A percentile compares a stretch with the other conserved stretches of the same genome.
These are phyloP conservation scores for Xylaria telfairii DNA, from an alignment of 495 filamentous ascomycete species.

Conservation along the genomic window DNA sequence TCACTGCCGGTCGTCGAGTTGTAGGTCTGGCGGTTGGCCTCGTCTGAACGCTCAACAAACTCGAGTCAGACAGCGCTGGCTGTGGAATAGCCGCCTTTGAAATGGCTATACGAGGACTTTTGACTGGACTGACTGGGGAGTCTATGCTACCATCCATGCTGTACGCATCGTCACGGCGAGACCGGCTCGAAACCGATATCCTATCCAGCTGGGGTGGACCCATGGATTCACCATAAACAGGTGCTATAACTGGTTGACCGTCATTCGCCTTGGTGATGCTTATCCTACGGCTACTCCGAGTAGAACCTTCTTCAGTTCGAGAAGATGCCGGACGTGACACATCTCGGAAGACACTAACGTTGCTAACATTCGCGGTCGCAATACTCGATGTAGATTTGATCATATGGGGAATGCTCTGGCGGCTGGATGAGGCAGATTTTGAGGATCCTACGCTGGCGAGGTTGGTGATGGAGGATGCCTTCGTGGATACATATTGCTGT, in stretches of 20 bases:
- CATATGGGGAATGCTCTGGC: slow-evolving; percentile 55
- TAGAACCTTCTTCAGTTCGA: slow-evolving; percentile 46
- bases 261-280: slow-evolving; percentile 48
- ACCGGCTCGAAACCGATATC: slow-evolving; percentile 38
- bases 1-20: slow-evolving; percentile 49
- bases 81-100: slow-evolving; percentile 25
- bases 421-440: slow-evolving; percentile 58
- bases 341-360: slow-evolving; percentile 63
- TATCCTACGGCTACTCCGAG: slow-evolving; percentile 36
- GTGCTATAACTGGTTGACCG: slow-evolving; percentile 39
- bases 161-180: slow-evolving; percentile 45
- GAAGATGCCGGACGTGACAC: slow-evolving; percentile 43
- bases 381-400: slow-evolving; percentile 50
- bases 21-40: slow-evolving; percentile 35
- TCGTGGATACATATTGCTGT: slow-evolving; percentile 55
- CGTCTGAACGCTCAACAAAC: slow-evolving; percentile 29
- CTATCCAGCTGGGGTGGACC: slow-evolving; percentile 45
- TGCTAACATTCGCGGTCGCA: slow-evolving; percentile 63
- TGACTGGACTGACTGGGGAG: slow-evolving; percentile 49
- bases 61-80: slow-evolving; percentile 35
- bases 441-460: slow-evolving; percentile 50
- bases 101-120: slow-evolving; percentile 41
- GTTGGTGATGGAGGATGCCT: slow-evolving; percentile 60
- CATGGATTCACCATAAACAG: slow-evolving; percentile 44
- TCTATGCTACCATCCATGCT: slow-evolving; percentile 50